Base-by-base conservation (phyloP, 225 moss, liverwort and hornwort species). In the Antitrichia curtipendula region DNA sequence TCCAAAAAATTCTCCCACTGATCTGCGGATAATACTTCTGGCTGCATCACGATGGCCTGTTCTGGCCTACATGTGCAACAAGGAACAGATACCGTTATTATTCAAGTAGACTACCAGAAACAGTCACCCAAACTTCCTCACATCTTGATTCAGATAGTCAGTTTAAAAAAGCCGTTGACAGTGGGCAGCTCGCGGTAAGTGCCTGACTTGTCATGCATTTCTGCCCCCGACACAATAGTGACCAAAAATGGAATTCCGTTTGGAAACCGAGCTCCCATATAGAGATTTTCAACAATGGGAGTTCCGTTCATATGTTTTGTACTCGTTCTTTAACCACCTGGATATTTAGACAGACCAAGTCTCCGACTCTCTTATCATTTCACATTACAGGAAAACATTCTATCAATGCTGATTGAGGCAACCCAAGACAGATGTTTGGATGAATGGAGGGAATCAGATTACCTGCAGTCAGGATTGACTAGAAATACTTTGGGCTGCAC, bases 401-500 rank as follows among this genome's bases (percentile, higher is more conserved):
- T 84, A 72, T 22, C 43, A 70, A 47, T 38, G 88, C 63, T 83
- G 69, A 56, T 85, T n/a, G 69, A 89, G 82, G 66, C 8, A 12
- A 68, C 45, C 52, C 59, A 83, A 73, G 52, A 53, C 25, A 70
- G 29, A 79, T 28, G 50, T 56, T 63, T 57, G 82, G 25, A 68
- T 50, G 54, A 38, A 25, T 17, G n/a, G 61, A 75, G 75, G 18
- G n/a, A 62, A 75, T 86, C 49, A 78, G 80, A 79, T 83, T 93
- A 96, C 96, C 81, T 96, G 95, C 96, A 94, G 63, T 93, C 92
- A 71, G 90, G 93, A 85, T 96, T 96, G 73, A 95, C 94, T 61
- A 96, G 91, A 88, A 96, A 91, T 40, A 95, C 96, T 93, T 93
- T 96, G 47, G 94, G 82, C 53, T 96, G 95, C 75, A 95, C 84